Evolutionary conservation across 2,329 filamentous ascomycete genomes (phyloP).

Genomic region (Grosmannia penicillata): DNA sequence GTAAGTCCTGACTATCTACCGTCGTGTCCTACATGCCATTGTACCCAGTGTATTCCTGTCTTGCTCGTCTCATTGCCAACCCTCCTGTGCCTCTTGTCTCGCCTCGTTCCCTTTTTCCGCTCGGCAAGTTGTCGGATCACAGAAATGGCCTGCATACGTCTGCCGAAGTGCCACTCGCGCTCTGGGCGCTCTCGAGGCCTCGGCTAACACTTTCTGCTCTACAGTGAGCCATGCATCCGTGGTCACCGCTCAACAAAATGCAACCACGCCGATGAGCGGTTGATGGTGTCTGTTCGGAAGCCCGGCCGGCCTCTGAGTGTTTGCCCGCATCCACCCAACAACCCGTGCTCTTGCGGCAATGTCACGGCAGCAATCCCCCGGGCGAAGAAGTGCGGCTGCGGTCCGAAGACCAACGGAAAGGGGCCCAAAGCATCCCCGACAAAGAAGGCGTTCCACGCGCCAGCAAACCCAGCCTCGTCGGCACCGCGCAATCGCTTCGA

Average conservation of each 20-base stretch:
- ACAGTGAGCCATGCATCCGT: constrained; percentile 58
- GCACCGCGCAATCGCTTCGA: constrained; percentile 29
- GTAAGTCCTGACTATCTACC: constrained; percentile 28
- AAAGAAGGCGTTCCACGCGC: constrained; percentile 15
- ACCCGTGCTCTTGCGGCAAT: constrained; percentile 44
- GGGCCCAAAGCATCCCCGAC: constrained; percentile 21
- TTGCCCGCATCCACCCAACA: constrained; percentile 50
- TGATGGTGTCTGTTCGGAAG: constrained; percentile 58
- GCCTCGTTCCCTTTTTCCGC: neutral
- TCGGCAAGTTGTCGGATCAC: no score
- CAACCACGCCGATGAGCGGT: constrained; percentile 49
- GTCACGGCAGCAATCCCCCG: constrained; percentile 51
- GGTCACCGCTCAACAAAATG: constrained; percentile 66
- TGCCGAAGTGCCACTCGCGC: no score
- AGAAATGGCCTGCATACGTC: no score
- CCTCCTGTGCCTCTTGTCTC: neutral
- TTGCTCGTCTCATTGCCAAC: neutral
- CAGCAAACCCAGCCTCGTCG: constrained; percentile 19
- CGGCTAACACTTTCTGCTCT: neutral
- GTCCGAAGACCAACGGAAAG: constrained; percentile 14
- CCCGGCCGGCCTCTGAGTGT: constrained; percentile 55
- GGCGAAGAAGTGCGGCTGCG: constrained; percentile 40
- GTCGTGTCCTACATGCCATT: neutral
- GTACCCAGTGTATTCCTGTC: neutral
- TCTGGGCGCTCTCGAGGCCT: neutral